Percentiles rank a stretch among this genome's conserved stretches.
These are phyloP conservation scores for Botrytis elliptica DNA, from an alignment of 2,329 filamentous ascomycete genomes.

Conservation along the genomic window DNA sequence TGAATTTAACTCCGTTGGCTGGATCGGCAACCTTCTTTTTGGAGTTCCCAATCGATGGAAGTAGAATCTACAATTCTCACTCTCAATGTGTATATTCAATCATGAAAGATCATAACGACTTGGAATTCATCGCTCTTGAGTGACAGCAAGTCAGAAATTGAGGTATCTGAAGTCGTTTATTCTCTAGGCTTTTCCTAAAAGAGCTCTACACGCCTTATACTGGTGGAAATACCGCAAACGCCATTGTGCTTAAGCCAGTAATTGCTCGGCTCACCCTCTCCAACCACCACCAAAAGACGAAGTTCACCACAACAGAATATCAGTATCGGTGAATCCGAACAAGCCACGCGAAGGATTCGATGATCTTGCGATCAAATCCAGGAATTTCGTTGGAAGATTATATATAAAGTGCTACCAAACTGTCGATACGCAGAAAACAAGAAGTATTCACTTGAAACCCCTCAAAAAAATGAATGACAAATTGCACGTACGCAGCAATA, in stretches of 20 bases:
- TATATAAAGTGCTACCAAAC: not conserved
- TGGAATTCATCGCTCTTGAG: no score
- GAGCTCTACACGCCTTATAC: not conserved
- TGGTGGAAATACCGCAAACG: no score
- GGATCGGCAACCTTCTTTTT: slow-evolving; percentile 23
- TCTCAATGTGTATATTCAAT: no score
- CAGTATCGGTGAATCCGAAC: not conserved
- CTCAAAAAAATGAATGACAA: not conserved
- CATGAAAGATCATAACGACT: no score
- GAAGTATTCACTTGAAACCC: not conserved
- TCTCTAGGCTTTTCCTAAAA: slow-evolving; percentile 13
- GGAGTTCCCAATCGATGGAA: slow-evolving; percentile 24
- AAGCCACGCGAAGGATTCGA: not conserved
- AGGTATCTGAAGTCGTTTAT: not conserved
- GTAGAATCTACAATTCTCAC: no score
- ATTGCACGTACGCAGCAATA: not conserved
- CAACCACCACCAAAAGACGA: not conserved
- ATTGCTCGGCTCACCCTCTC: not conserved
- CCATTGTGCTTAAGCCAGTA: not conserved
- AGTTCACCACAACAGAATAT: not conserved
- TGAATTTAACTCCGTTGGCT: slow-evolving; percentile 20
- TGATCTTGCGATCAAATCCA: not conserved
- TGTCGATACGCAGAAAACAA: not conserved
- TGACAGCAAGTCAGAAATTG: no score
- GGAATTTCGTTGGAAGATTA: not conserved